These are phyloP conservation scores for Oryza meridionalis DNA, from an alignment of 176 grass and related monocot species.

Conservation along the genomic window DNA sequence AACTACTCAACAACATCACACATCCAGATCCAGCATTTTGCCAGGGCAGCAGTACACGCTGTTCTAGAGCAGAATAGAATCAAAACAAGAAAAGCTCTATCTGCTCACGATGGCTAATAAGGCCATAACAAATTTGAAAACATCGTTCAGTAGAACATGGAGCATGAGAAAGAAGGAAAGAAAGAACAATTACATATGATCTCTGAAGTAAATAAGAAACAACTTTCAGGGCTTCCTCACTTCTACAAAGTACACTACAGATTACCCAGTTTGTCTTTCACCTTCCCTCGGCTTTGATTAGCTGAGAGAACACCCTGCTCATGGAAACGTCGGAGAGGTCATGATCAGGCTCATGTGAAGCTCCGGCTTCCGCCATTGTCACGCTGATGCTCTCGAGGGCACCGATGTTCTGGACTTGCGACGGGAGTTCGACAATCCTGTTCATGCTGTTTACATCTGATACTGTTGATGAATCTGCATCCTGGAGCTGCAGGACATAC, in stretches of 20 bases:
- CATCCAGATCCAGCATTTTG: conserved; percentile 29
- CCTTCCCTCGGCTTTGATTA: conserved; percentile 92
- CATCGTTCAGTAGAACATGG: conserved; percentile 37
- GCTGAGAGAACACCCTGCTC: conserved; percentile 90
- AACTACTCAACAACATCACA: conserved; percentile 13
- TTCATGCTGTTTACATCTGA: conserved; percentile 86
- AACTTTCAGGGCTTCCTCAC: conserved; percentile 35
- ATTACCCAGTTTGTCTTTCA: conserved; percentile 36
- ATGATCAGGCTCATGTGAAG: conserved; percentile 46
- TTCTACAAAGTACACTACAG: conserved; percentile 39
- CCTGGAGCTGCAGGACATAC: conserved; percentile 86
- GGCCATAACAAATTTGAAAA: conserved; percentile 33
- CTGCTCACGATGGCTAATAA: conserved; percentile 25
- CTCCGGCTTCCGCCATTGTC: conserved; percentile 54
- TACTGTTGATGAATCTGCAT: conserved; percentile 48
- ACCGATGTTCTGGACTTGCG: conserved; percentile 47
- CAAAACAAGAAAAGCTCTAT: conserved; percentile 28
- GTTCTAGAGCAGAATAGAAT: conserved; percentile 7
- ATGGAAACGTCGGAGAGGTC: conserved; percentile 80
- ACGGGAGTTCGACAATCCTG: conserved; percentile 67
- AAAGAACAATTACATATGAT: conserved; percentile 44
- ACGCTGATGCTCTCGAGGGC: conserved; percentile 51
- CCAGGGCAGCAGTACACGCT: conserved; percentile 1
- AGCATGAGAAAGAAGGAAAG: conserved; percentile 6
- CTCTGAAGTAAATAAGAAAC: conserved; percentile 45